Conservation (phyloP, 1,284 basidiomycete genomes). For the Ganoderma resinaceum region DNA sequence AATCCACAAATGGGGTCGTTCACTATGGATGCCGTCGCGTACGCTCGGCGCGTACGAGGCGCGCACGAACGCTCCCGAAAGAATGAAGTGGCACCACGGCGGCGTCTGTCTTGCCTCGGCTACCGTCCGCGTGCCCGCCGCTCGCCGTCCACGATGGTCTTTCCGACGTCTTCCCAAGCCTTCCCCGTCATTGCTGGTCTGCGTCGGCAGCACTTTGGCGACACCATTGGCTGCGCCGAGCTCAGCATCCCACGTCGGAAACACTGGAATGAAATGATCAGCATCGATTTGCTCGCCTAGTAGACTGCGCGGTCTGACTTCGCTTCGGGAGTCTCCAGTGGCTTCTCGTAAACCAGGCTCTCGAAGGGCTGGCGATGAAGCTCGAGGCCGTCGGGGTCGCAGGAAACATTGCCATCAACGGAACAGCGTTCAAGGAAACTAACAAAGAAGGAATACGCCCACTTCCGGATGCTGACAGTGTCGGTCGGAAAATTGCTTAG, state of each 20-base stretch:
- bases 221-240: background rate
- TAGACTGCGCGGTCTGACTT: background rate
- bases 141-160: background rate
- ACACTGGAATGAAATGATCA: background rate
- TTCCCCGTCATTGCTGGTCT: background rate
- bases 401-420: background rate
- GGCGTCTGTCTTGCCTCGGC: slow-evolving; percentile 7
- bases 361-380: slow-evolving; percentile 1
- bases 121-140: slow-evolving; percentile 1
- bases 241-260: background rate
- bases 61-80: slow-evolving; percentile 8
- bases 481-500: background rate
- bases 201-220: background rate
- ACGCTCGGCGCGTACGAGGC: slow-evolving; percentile 15
- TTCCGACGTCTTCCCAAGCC: background rate
- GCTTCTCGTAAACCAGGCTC: background rate
- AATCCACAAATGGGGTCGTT: background rate
- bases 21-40: slow-evolving; percentile 8
- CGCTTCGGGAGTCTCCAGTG: background rate
- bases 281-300: background rate
- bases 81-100: background rate
- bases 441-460: background rate
- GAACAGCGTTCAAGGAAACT: background rate
- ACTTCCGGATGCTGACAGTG: background rate
- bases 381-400: background rate